These are phyloP conservation scores for Leccinum broughii DNA, from an alignment of 768 basidiomycete genomes.

Conservation along the genomic window DNA sequence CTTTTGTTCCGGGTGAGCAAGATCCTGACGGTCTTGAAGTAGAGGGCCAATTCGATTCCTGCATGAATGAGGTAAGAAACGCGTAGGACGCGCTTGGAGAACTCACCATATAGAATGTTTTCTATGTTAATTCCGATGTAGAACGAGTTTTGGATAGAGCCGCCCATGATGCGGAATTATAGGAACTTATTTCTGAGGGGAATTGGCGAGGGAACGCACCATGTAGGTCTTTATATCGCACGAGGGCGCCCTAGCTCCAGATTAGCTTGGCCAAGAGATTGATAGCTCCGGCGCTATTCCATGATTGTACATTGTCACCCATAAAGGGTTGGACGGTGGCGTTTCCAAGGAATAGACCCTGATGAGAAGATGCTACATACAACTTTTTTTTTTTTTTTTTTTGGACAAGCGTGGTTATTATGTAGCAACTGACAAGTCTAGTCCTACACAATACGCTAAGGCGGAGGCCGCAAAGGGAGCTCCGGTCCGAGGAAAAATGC, in stretches of 20 bases:
- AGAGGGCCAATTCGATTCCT: constrained; percentile 28
- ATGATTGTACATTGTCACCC: neutral
- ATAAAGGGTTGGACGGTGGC: neutral
- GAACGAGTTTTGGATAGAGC: constrained; percentile 11
- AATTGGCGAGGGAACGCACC: neutral
- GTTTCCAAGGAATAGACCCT: constrained; percentile 5
- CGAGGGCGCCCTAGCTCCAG: neutral
- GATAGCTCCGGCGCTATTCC: neutral
- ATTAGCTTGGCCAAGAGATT: neutral
- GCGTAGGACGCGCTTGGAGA: neutral
- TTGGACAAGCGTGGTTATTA: too few species aligned
- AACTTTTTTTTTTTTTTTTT: too few species aligned
- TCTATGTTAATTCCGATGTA: constrained; percentile 21
- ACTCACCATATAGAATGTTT: constrained; percentile 27
- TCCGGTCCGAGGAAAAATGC: too few species aligned
- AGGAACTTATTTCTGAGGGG: neutral
- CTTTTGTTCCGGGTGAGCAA: constrained; percentile 6
- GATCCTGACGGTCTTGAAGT: constrained; percentile 22
- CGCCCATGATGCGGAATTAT: neutral
- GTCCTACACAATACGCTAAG: too few species aligned
- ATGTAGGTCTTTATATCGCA: constrained; percentile 8
- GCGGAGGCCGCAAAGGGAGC: too few species aligned
- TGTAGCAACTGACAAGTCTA: too few species aligned
- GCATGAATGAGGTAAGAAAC: neutral
- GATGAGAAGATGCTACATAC: neutral